These are phyloP conservation scores for Pseudohyphozyma bogoriensis DNA, from an alignment of 768 basidiomycete species.

Conservation along the genomic window DNA sequence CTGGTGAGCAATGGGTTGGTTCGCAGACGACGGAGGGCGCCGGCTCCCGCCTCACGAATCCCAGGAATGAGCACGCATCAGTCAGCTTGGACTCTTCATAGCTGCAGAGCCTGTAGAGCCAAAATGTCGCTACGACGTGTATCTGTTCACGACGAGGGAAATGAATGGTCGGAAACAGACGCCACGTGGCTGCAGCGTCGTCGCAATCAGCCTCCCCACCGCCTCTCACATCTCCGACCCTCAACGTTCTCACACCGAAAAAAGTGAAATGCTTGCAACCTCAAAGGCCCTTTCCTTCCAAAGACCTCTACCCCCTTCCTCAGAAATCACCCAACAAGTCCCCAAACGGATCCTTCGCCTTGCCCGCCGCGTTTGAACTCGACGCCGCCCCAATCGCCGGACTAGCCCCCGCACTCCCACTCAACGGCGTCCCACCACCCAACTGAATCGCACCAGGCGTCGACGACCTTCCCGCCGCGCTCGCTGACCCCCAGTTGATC, in stretches of 20 bases:
- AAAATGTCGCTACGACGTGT: not conserved
- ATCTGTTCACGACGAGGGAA: too few relatives aligned
- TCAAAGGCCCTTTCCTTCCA: not conserved
- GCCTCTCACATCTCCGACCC: too few relatives aligned
- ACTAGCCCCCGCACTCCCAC: too few relatives aligned
- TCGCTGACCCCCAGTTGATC: not conserved
- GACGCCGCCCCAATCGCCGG: not conserved
- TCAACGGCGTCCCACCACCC: not conserved
- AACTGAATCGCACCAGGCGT: not conserved
- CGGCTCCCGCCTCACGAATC: too few relatives aligned
- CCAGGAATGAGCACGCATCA: too few relatives aligned
- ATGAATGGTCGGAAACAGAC: too few relatives aligned
- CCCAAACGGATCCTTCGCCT: slow-evolving; percentile 38
- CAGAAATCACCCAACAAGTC: slow-evolving; percentile 38
- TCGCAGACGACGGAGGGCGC: too few relatives aligned
- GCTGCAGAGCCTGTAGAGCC: not conserved
- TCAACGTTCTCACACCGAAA: not conserved
- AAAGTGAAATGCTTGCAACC: not conserved
- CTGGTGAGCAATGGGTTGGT: too few relatives aligned
- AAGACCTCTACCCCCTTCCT: not conserved
- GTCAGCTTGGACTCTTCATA: too few relatives aligned
- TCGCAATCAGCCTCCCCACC: not conserved
- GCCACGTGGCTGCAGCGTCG: too few relatives aligned
- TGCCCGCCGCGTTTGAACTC: not conserved
- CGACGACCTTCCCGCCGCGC: not conserved